Evolutionary conservation across 768 basidiomycete species (phyloP).

Genomic region (Hortiboletus flavorubellus): DNA sequence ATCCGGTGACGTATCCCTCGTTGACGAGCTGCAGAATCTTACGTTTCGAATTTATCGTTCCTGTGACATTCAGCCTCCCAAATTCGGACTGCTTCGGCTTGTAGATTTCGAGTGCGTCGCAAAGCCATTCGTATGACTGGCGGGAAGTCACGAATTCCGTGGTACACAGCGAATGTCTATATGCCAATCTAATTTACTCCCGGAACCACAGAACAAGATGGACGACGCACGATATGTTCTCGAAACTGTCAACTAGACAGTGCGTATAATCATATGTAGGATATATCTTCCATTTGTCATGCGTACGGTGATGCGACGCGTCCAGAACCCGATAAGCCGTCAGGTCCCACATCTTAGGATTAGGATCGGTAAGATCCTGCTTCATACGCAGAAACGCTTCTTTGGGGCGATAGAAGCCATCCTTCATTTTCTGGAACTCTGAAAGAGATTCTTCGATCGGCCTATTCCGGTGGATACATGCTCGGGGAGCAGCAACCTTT

Average conservation of each 20-base stretch:
- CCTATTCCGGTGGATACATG: conserved; percentile 84
- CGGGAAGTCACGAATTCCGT: conserved; percentile 94
- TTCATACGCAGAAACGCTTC: conserved; percentile 97
- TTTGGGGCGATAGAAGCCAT: conserved; percentile 86
- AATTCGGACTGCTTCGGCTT: conserved; percentile 97
- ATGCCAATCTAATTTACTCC: neutral
- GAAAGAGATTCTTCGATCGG: conserved; percentile 82
- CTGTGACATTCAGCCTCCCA: conserved; percentile 88
- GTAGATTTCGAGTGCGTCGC: conserved; percentile 96
- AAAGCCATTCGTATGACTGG: conserved; percentile 98
- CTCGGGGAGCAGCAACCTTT: conserved; percentile 72
- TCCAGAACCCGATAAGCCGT: conserved; percentile 93
- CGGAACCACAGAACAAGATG: neutral
- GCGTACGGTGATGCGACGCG: conserved; percentile 89
- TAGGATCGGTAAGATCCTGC: conserved; percentile 86
- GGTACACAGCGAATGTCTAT: conserved; percentile 94
- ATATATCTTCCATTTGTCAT: conserved; percentile 93
- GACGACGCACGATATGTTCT: conserved; percentile 90
- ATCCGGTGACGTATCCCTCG: conserved; percentile 78
- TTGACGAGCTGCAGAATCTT: conserved; percentile 89
- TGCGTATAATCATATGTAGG: conserved; percentile 99
- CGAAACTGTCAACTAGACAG: conserved; percentile 96
- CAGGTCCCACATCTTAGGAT: conserved; percentile 99
- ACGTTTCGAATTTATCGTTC: conserved; percentile 95
- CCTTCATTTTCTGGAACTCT: conserved; percentile 92